Percentiles rank a stretch among this genome's conserved stretches.
Conservation (phyloP, 1,139 yeast species). For the Hanseniaspora gamundiae region DNA sequence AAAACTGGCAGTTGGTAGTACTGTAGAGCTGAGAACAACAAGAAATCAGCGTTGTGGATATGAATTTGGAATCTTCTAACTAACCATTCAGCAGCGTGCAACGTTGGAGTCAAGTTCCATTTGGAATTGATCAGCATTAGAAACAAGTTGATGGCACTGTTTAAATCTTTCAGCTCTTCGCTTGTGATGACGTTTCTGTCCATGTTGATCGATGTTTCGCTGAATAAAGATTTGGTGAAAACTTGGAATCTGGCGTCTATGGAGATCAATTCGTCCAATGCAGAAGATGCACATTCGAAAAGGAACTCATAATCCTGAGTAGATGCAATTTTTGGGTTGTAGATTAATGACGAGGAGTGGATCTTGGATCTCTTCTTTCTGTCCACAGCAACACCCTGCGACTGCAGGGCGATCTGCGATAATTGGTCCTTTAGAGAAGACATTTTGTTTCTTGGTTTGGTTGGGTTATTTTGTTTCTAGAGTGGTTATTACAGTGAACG, state of each 20-base stretch:
- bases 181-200: conserved; percentile 74
- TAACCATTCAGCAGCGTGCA: conserved; percentile 88
- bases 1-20: conserved; percentile 66
- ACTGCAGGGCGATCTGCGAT: conserved; percentile 52
- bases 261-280: conserved; percentile 56
- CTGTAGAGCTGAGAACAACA: conserved; percentile 64
- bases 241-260: conserved; percentile 64
- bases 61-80: conserved; percentile 86
- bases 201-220: conserved; percentile 63
- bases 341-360: conserved; percentile 79
- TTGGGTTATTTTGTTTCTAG: background rate
- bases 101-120: conserved; percentile 61
- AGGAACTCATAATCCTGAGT: conserved; percentile 85
- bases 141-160: conserved; percentile 64
- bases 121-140: conserved; percentile 52
- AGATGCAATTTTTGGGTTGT: conserved; percentile 79
- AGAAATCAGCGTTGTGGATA: conserved; percentile 60
- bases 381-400: conserved; percentile 69
- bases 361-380: conserved; percentile 76
- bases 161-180: conserved; percentile 63
- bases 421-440: conserved; percentile 73
- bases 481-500: background rate
- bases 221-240: conserved; percentile 63
- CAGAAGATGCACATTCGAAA: conserved; percentile 60
- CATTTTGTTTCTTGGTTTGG: conserved; percentile 11